A percentile compares a stretch with the other conserved stretches of the same genome.
Conservation (phyloP, 2,329 filamentous ascomycete genomes). For the Botryotinia calthae region DNA sequence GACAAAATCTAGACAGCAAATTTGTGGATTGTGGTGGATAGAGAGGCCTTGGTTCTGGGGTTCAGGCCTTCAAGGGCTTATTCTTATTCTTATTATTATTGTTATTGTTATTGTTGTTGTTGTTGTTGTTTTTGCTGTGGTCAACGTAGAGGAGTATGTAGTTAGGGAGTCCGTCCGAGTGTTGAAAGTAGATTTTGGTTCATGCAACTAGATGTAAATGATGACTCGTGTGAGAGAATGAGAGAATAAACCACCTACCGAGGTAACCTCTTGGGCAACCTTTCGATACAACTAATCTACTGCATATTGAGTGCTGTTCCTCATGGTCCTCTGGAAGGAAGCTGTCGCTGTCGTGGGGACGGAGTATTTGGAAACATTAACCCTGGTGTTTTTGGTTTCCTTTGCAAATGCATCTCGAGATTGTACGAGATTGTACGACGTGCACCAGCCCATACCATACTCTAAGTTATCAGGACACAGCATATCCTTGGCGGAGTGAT, state of each 20-base stretch:
- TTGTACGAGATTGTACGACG: neutral
- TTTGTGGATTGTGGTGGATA: neutral
- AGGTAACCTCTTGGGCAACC: neutral
- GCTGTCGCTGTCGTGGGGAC: neutral
- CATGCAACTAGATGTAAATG: neutral
- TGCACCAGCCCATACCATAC: neutral
- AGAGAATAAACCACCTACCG: no score
- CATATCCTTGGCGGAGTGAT: neutral
- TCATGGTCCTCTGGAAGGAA: neutral
- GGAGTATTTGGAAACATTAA: neutral
- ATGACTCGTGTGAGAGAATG: neutral
- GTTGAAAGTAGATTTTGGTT: neutral
- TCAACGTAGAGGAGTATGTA: neutral
- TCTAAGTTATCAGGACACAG: neutral
- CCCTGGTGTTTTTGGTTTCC: neutral
- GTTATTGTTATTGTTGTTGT: neutral
- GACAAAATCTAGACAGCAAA: neutral
- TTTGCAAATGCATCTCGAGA: neutral
- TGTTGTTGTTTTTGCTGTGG: no score
- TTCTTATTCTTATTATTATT: neutral
- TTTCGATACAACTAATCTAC: neutral
- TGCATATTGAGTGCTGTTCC: neutral
- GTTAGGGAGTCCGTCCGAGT: neutral
- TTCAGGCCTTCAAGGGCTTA: neutral
- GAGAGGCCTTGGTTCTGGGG: neutral